Evolutionary conservation across 2,329 filamentous ascomycete genomes (phyloP).

Genomic region (Trichoderma sp.): DNA sequence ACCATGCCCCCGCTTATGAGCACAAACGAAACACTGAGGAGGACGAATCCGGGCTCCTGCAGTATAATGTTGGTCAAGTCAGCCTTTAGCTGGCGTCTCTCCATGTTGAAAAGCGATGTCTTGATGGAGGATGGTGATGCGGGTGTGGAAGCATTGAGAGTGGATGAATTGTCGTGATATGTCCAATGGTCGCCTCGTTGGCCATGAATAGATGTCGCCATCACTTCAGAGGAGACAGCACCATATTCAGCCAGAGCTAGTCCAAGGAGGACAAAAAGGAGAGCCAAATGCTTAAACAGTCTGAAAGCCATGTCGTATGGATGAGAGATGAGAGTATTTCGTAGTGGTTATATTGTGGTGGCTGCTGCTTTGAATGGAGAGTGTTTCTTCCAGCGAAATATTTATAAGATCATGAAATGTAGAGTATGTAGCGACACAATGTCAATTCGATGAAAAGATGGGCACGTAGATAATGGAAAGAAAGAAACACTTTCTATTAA

Average conservation of each 20-base stretch:
- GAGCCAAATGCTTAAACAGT: background rate
- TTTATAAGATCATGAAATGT: background rate
- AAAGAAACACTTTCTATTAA: background rate
- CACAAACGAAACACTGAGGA: conserved; percentile 27
- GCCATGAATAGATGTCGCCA: background rate
- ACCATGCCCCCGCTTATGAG: conserved; percentile 27
- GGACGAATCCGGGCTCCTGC: conserved; percentile 24
- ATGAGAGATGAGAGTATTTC: background rate
- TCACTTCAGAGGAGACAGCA: background rate
- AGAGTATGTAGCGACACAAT: background rate
- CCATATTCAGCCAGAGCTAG: conserved; percentile 5
- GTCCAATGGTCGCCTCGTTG: conserved; percentile 24
- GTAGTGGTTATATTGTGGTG: background rate
- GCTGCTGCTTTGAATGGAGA: background rate
- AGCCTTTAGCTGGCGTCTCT: conserved; percentile 4
- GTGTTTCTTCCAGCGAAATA: background rate
- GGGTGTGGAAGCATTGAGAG: background rate
- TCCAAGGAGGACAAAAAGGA: conserved; percentile 14
- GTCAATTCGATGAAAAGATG: background rate
- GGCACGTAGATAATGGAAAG: background rate
- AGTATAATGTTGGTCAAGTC: conserved; percentile 23
- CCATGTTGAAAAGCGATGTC: background rate
- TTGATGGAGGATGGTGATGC: background rate
- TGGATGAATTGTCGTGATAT: conserved; percentile 49
- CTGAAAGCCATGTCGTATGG: conserved; percentile 6